Evolutionary conservation across 2,329 filamentous ascomycete species (phyloP).

Genomic region (Colletotrichum musae): DNA sequence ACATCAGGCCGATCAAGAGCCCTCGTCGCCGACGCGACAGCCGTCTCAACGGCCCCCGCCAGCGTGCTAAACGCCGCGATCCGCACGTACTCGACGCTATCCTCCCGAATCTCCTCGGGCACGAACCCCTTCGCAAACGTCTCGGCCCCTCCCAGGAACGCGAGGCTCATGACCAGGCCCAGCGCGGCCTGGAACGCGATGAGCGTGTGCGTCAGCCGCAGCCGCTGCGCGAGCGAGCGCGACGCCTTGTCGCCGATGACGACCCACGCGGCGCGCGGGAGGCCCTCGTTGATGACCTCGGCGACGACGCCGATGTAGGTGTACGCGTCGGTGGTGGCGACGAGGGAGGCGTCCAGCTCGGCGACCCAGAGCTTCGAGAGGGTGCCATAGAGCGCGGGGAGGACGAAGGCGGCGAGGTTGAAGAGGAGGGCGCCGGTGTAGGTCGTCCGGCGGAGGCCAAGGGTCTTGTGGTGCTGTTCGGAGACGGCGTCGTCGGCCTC

Average conservation of each 20-base stretch:
- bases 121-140: conserved; percentile 75
- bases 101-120: conserved; percentile 67
- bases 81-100: conserved; percentile 74
- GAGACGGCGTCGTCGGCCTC: background rate
- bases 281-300: conserved; percentile 80
- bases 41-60: conserved; percentile 73
- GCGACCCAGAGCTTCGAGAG: conserved; percentile 81
- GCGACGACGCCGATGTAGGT: conserved; percentile 78
- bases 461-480: background rate
- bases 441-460: conserved; percentile 4
- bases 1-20: conserved; percentile 80
- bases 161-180: conserved; percentile 72
- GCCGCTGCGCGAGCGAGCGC: conserved; percentile 63
- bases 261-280: conserved; percentile 77
- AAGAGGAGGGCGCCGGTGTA: conserved; percentile 73
- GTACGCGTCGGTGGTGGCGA: conserved; percentile 76
- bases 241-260: conserved; percentile 76
- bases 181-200: conserved; percentile 72
- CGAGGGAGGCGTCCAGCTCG: conserved; percentile 72
- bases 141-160: conserved; percentile 68
- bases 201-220: conserved; percentile 74
- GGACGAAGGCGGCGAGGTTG: conserved; percentile 73
- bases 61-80: conserved; percentile 75
- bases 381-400: conserved; percentile 77
- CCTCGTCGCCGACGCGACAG: conserved; percentile 72